phyloP scores from a whole-genome alignment of 805 yeast genomes.

The Candida succiphila region DNA sequence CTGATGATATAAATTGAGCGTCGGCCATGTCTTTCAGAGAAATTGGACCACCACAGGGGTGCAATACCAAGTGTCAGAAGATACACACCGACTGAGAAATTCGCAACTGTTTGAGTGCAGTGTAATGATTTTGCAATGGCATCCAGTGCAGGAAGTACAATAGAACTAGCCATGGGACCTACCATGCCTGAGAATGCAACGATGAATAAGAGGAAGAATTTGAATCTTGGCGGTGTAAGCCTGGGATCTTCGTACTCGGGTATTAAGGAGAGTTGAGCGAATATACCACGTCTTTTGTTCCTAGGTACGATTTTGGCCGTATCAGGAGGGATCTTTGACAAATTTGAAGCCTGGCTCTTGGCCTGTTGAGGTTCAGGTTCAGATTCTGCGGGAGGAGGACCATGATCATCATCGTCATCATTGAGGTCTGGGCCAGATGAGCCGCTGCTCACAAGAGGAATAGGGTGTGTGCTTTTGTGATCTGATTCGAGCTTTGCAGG shows the following conservation, averaged over 20 bases:
- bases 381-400: background rate
- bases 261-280: conserved; percentile 37
- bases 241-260: conserved; percentile 74
- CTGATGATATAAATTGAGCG: conserved; percentile 64
- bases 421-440: no score
- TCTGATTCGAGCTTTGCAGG: no score
- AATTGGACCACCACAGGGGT: conserved; percentile 85
- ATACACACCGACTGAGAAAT: conserved; percentile 74
- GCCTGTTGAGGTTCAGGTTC: background rate
- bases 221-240: conserved; percentile 40
- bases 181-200: conserved; percentile 67
- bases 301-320: conserved; percentile 22
- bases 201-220: conserved; percentile 46
- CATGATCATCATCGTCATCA: background rate
- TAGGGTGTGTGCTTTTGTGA: no score
- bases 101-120: conserved; percentile 52
- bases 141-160: conserved; percentile 68
- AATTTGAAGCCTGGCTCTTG: conserved; percentile 5
- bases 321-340: conserved; percentile 14
- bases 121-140: conserved; percentile 43
- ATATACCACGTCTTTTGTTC: conserved; percentile 46
- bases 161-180: conserved; percentile 88
- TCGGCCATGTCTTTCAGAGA: conserved; percentile 69
- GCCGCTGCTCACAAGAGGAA: no score
- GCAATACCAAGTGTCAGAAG: conserved; percentile 64